phyloP scores from a whole-genome alignment of 106 monocot species.

The Allium sativum region DNA sequence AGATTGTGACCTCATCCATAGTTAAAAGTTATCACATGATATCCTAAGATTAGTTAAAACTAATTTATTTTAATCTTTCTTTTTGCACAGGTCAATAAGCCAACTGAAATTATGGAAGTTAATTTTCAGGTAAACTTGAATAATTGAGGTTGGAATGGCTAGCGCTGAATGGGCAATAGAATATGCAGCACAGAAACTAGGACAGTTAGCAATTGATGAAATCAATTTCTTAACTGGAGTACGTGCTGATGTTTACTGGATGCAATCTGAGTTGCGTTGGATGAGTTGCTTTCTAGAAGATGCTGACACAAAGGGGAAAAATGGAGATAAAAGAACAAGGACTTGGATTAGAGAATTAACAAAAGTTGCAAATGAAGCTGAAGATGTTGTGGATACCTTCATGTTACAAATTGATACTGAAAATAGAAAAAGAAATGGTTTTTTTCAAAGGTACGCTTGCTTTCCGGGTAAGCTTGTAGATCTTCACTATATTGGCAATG shows the following conservation, averaged over 20 bases:
- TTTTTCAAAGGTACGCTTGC: not conserved
- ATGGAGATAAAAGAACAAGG: conserved; percentile 1
- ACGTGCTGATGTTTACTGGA: not conserved
- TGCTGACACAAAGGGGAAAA: conserved; percentile 1
- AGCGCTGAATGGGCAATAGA: not conserved
- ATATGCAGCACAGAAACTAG: not conserved
- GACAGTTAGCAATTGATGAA: not conserved
- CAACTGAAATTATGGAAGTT: too few species aligned
- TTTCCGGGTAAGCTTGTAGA: not conserved
- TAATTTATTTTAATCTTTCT: too few species aligned
- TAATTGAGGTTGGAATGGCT: not conserved
- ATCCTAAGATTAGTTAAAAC: too few species aligned
- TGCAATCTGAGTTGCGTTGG: not conserved
- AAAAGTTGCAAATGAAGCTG: conserved; percentile 3
- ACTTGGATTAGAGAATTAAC: not conserved
- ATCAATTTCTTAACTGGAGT: conserved; percentile 1
- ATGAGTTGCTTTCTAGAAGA: conserved; percentile 11
- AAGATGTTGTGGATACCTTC: conserved; percentile 6
- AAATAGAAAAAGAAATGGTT: not conserved
- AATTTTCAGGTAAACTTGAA: not conserved
- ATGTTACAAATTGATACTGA: not conserved
- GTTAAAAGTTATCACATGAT: too few species aligned
- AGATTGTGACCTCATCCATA: too few species aligned
- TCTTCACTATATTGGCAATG: conserved; percentile 2
- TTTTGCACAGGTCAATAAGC: too few species aligned